Base-by-base conservation (phyloP, 192 early-diverging fungal genomes). In the Rhizophagus clarus region DNA sequence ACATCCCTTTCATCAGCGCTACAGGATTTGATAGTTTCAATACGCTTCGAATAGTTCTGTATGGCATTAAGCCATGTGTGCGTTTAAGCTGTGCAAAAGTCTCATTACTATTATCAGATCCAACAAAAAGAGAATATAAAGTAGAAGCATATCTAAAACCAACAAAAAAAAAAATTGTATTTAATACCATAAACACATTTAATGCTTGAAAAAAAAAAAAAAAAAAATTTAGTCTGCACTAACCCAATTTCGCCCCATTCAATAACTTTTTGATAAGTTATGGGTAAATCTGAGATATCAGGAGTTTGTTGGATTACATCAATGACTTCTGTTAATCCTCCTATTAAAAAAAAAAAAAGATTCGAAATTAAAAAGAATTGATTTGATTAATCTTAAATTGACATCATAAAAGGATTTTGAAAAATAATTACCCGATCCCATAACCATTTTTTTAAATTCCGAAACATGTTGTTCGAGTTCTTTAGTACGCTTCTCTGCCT, bases 211-310 rank as follows among this genome's bases (percentile, higher is more conserved):
- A 10, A 34, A 22, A n/a, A 11, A 37, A 28, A 12, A 22, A 26
- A 47, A 32, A 34, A 63, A 6, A n/a, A n/a, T n/a, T n/a, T 56
- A 6, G 40, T 6, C 42, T 26, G 7, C 32, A 74, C 69, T 76
- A 83, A 87, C 86, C 83, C 88, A 75, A 90, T 90, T 60, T 86
- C 83, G 9, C 88, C 89, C 87, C 87, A 90, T 40, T 89, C 87
- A 79, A 90, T 84, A 3, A 85, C 80, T 3, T 82, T 83, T 64
- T 81, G 82, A 22, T 88, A 82, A 6, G 84, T 72, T 6, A 26
- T 32, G 2, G 89, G 89, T 20, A 90, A 78, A 12, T 87, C 61
- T 6, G 85, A 61, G n/a, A 88, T 80, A 0, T 81, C 81, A 0
- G 81, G 74, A 15, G 82, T 82, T 31, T 64, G 73, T 63, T 84